Evolutionary conservation across 202 grass and related monocot genomes (phyloP).

Genomic region (Saccharum hybrid): DNA sequence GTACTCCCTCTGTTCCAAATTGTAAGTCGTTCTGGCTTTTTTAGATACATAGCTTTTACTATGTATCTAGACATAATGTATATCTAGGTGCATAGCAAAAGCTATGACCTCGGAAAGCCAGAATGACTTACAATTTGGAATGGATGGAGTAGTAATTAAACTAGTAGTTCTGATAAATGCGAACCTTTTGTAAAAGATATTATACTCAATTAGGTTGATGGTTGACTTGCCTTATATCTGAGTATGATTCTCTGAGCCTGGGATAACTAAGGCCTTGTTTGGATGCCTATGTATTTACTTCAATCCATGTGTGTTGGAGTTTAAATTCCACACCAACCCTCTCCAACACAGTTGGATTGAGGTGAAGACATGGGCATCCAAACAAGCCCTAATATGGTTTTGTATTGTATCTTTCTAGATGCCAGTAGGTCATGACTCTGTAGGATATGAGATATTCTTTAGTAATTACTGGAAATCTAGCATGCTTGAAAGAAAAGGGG

Average conservation of each 20-base stretch:
- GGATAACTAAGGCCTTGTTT: neutral
- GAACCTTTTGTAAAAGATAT: neutral
- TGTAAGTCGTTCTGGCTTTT: neutral
- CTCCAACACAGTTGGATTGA: too few species aligned
- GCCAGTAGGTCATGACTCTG: conserved; percentile 17
- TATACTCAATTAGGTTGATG: conserved; percentile 15
- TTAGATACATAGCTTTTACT: neutral
- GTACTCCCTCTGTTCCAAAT: neutral
- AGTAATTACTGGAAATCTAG: conserved; percentile 19
- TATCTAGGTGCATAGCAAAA: neutral
- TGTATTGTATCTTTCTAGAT: conserved; percentile 27
- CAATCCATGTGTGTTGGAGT: too few species aligned
- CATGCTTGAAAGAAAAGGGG: neutral
- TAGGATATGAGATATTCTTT: conserved; percentile 27
- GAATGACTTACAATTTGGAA: neutral
- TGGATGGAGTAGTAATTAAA: neutral
- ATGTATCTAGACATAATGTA: neutral
- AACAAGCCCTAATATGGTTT: neutral
- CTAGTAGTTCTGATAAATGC: conserved; percentile 14
- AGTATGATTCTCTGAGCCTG: conserved; percentile 15
- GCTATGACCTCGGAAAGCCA: neutral
- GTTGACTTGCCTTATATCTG: neutral
- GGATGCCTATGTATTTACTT: too few species aligned
- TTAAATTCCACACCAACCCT: too few species aligned
- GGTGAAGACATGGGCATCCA: too few species aligned